Percentiles rank a stretch among this genome's conserved stretches.
Conservation (phyloP, 2,329 filamentous ascomycete genomes). For the Penicillium sp. region DNA sequence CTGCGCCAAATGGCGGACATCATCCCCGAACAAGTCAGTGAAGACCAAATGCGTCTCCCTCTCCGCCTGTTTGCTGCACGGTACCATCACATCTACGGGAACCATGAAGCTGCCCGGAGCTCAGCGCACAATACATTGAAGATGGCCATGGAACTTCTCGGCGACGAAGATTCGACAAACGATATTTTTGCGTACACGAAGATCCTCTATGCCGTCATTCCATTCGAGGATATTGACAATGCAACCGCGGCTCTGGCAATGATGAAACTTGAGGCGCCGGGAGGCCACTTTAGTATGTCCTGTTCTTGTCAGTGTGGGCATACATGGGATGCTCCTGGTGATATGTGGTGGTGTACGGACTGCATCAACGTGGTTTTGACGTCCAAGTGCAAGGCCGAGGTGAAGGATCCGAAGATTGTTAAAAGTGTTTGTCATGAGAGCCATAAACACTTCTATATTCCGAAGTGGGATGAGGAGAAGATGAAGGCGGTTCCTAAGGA, state of each 20-base stretch:
- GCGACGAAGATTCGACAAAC: slow-evolving; percentile 28
- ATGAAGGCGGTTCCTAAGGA: slow-evolving; percentile 16
- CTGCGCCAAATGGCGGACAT: slow-evolving; percentile 14
- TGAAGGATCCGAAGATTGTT: slow-evolving; percentile 25
- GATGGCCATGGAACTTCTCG: slow-evolving; percentile 28
- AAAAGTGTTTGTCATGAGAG: slow-evolving; percentile 22
- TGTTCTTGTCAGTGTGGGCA: slow-evolving; percentile 18
- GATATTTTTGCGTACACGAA: slow-evolving; percentile 25
- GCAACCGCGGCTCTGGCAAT: slow-evolving; percentile 15
- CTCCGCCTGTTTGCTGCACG: slow-evolving; percentile 19
- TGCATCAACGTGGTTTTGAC: slow-evolving; percentile 26
- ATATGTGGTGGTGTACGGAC: slow-evolving; percentile 30
- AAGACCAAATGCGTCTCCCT: slow-evolving; percentile 16
- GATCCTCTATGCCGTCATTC: slow-evolving; percentile 21
- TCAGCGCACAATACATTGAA: slow-evolving; percentile 21
- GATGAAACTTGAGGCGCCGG: slow-evolving; percentile 1
- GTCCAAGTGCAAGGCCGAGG: slow-evolving; percentile 17
- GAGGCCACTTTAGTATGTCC: slow-evolving; percentile 3
- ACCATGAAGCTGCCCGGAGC: slow-evolving; percentile 21
- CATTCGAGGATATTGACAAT: slow-evolving; percentile 21
- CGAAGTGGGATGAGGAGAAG: slow-evolving; percentile 19
- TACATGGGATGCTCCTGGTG: slow-evolving; percentile 23
- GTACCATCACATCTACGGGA: slow-evolving; percentile 19
- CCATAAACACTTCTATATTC: slow-evolving; percentile 27
- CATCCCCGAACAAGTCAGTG: slow-evolving; percentile 13